Percentiles rank a stretch among this genome's conserved stretches.
Evolutionary conservation across 306 rosid species (phyloP).

Genomic region (Calophaca sinica): DNA sequence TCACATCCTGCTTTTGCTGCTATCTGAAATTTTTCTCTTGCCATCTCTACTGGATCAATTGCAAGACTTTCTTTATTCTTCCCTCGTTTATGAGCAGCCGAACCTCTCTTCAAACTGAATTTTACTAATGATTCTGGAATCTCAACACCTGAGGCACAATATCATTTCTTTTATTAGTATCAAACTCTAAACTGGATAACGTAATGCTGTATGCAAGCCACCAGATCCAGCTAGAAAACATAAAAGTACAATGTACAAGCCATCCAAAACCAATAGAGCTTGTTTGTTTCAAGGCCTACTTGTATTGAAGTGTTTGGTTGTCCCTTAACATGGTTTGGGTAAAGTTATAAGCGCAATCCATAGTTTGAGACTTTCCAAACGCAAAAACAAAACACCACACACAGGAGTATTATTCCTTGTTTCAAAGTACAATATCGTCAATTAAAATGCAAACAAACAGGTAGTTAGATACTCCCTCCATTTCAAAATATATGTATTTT

Average conservation of each 20-base stretch:
- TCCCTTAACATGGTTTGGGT: too few relatives aligned
- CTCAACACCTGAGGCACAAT: constrained; percentile 68
- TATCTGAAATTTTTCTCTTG: constrained; percentile 76
- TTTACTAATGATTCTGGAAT: constrained; percentile 70
- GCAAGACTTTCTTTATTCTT: constrained; percentile 51
- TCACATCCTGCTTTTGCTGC: constrained; percentile 90
- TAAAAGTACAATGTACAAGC: constrained; percentile 27
- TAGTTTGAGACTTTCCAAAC: too few relatives aligned
- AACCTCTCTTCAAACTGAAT: constrained; percentile 56
- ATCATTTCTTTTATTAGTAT: constrained; percentile 24
- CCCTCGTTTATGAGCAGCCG: constrained; percentile 54
- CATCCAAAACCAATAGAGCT: constrained; percentile 20
- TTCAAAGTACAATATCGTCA: too few relatives aligned
- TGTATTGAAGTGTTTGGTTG: background rate
- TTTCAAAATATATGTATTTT: too few relatives aligned
- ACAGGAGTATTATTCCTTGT: too few relatives aligned
- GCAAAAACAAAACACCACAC: too few relatives aligned
- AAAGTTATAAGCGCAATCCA: too few relatives aligned
- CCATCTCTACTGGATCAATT: constrained; percentile 74
- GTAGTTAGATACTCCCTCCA: too few relatives aligned
- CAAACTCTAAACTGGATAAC: constrained; percentile 6
- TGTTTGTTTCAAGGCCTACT: constrained; percentile 12
- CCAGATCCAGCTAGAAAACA: constrained; percentile 25
- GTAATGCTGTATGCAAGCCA: constrained; percentile 27
- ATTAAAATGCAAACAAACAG: too few relatives aligned